Evolutionary conservation across 768 basidiomycete genomes (phyloP).

Genomic region (Russula vinacea): DNA sequence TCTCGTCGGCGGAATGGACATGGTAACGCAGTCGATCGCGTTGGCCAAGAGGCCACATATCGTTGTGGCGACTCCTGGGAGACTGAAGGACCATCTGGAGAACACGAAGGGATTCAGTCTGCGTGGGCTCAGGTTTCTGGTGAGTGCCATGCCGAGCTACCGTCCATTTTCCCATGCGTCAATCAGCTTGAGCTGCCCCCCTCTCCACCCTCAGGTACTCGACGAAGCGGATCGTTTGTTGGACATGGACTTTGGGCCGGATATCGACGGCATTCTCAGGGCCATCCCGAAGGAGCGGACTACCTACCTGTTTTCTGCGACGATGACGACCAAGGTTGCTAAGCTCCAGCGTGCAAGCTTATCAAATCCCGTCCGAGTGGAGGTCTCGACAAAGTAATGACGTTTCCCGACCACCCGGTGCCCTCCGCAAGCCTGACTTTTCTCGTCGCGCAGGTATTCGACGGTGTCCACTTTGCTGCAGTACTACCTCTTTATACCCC

Average conservation of each 20-base stretch:
- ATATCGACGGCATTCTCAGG: conserved; percentile 95
- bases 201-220: conserved; percentile 75
- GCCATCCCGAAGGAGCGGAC: conserved; percentile 90
- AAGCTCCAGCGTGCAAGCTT: conserved; percentile 94
- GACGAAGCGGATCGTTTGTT: conserved; percentile 95
- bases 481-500: conserved; percentile 91
- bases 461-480: conserved; percentile 94
- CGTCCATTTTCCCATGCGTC: background rate
- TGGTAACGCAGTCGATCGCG: conserved; percentile 84
- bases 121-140: conserved; percentile 81
- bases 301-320: conserved; percentile 96
- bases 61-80: conserved; percentile 92
- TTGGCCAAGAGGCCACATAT: conserved; percentile 93
- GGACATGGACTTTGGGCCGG: conserved; percentile 94
- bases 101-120: conserved; percentile 96
- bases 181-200: background rate
- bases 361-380: conserved; percentile 87
- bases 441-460: conserved; percentile 65
- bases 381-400: conserved; percentile 87
- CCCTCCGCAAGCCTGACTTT: background rate
- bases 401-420: background rate
- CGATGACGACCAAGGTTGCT: conserved; percentile 98
- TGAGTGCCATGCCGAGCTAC: conserved; percentile 39
- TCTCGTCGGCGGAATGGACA: conserved; percentile 94
- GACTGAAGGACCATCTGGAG: conserved; percentile 90